Evolutionary conservation across 1,284 basidiomycete species (phyloP), one percentile per base, ranked within the genome.

Genomic region (Boletus subluridellus): DNA sequence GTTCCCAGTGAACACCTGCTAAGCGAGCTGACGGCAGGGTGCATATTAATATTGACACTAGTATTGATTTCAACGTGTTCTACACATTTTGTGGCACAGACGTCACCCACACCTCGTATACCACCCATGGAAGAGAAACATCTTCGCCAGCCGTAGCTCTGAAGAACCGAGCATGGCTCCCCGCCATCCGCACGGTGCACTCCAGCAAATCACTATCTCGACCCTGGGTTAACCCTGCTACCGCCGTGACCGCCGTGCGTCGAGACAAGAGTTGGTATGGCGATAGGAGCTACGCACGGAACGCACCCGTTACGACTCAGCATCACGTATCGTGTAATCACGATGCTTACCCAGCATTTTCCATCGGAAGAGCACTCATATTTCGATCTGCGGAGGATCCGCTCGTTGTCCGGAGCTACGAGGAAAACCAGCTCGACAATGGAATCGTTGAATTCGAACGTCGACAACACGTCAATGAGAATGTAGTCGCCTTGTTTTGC

Each of bases 81-180:
- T 63, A 64, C 46, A 39, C 48, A 39, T 24, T 34, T 21, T 32
- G 45, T 21, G 37, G 41, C 46, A 55, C 14, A 26, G 58, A 73
- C 57, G 76, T 72, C 55, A 78, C 59, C 79, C 78, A 83, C 14
- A 82, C 66, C 62, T 81, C 83, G 59, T 77, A 69, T 49, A 84
- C 63, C 54, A 65, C 66, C 81, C 82, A 84, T n/a, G 65, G 65
- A 44, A 68, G 65, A 35, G 65, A 55, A 52, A 71, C 63, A 51
- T 76, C 69, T 46, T 68, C 65, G 34, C 63, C 55, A 26, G 76
- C 69, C 41, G 68, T 66, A 21, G 69, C 70, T 57, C 73, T 74
- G 64, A 80, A 78, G 57, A 73, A 74, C 47, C 75, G 73, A 54
- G 69, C 72, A 21, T 50, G 47, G 34, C 28, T 53, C 34, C 55